Evolutionary conservation across 345 rosid genomes (phyloP).

Genomic region (Ricinus communis): DNA sequence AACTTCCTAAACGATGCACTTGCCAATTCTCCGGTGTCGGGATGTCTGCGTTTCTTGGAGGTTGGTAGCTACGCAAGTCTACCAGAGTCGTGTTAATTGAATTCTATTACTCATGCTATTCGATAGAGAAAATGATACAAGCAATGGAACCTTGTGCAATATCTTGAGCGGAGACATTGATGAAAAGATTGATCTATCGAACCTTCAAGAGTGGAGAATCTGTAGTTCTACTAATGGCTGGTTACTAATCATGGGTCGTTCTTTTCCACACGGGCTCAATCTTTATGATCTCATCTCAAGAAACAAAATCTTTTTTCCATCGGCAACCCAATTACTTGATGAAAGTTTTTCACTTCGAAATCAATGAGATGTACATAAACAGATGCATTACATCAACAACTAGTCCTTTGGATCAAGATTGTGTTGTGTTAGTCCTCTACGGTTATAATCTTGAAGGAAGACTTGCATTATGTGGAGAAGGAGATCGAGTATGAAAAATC

Average conservation of each 20-base stretch:
- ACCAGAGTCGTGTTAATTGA: no score
- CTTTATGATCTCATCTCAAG: slow-evolving; percentile 7
- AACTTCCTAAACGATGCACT: neutral
- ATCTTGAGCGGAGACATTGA: neutral
- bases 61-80: neutral
- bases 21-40: neutral
- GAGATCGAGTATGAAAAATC: slow-evolving; percentile 3
- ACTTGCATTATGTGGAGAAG: slow-evolving; percentile 1
- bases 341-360: no score
- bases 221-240: slow-evolving; percentile 5
- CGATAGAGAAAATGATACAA: neutral
- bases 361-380: neutral
- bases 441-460: neutral
- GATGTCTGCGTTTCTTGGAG: slow-evolving; percentile 9
- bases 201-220: neutral
- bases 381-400: neutral
- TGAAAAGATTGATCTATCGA: neutral
- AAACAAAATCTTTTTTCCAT: slow-evolving; percentile 1
- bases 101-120: neutral
- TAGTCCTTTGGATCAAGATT: neutral
- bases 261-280: neutral
- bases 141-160: neutral
- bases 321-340: neutral
- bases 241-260: neutral
- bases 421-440: neutral